A percentile compares a stretch with the other conserved stretches of the same genome.
Conservation (phyloP, 2,329 filamentous ascomycete genomes). For the Lasiodiplodia sp. region DNA sequence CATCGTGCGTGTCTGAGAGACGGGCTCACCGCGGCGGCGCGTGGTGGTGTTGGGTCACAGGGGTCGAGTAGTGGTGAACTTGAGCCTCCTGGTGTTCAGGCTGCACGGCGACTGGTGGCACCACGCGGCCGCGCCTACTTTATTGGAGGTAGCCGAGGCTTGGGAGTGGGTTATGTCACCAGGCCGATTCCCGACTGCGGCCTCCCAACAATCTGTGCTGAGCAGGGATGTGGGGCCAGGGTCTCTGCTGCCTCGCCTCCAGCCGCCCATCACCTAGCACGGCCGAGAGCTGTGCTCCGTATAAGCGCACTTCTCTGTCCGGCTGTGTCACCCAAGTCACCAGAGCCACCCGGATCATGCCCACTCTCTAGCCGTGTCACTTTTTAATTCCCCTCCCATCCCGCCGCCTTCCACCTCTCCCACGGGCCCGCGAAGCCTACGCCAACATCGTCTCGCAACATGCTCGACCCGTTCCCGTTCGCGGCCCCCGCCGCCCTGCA, state of each 20-base stretch:
- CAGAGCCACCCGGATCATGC: slow-evolving; percentile 15
- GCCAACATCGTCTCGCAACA: slow-evolving; percentile 46
- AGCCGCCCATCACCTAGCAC: slow-evolving; percentile 5
- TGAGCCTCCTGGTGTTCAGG: background rate
- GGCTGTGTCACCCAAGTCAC: slow-evolving; percentile 10
- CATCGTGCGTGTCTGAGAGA: background rate
- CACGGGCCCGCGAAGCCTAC: background rate
- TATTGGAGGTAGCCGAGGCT: background rate
- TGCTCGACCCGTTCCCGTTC: slow-evolving; percentile 76
- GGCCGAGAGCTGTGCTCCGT: background rate
- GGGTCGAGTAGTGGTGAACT: background rate
- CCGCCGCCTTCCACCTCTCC: background rate
- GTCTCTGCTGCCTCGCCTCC: slow-evolving; percentile 17
- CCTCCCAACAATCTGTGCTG: slow-evolving; percentile 19
- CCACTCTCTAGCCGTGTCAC: background rate
- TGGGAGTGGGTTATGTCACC: slow-evolving; percentile 13
- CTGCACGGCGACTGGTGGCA: background rate
- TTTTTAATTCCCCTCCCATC: slow-evolving; percentile 11
- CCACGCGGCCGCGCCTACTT: slow-evolving; percentile 8
- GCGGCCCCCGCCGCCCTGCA: slow-evolving; percentile 65
- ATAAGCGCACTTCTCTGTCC: background rate
- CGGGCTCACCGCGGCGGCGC: background rate
- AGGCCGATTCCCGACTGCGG: slow-evolving; percentile 13
- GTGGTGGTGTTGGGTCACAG: slow-evolving; percentile 11
- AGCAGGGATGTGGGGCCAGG: slow-evolving; percentile 17